phyloP scores from a whole-genome alignment of 345 rosid genomes.

The Eucalyptus guilfoylei region DNA sequence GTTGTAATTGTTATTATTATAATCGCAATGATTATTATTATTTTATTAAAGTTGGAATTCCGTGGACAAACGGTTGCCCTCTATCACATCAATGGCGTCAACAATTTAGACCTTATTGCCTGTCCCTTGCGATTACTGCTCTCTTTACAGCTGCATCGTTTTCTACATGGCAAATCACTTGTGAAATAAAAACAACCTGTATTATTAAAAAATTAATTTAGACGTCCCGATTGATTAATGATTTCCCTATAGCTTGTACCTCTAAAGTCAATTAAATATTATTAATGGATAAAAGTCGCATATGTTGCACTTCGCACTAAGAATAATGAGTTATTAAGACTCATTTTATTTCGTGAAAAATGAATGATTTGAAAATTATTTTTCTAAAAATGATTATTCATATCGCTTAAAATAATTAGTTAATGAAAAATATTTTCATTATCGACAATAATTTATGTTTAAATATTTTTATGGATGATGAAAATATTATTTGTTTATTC shows the following conservation, averaged over 20 bases:
- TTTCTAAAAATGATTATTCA: no score
- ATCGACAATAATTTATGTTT: no score
- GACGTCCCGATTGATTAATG: neutral
- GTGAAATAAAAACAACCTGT: neutral
- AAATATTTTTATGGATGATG: no score
- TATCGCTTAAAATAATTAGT: no score
- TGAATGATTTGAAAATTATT: no score
- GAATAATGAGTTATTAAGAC: neutral
- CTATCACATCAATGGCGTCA: neutral
- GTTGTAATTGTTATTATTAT: neutral
- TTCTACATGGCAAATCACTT: neutral
- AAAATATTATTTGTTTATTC: no score
- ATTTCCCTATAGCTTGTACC: neutral
- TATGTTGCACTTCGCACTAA: neutral
- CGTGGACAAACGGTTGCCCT: neutral
- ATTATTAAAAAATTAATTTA: neutral
- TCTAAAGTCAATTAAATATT: neutral
- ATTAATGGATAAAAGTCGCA: neutral
- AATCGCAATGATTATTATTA: neutral
- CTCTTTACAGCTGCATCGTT: neutral
- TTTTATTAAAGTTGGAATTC: neutral
- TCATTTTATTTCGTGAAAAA: rapidly evolving
- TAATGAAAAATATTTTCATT: no score
- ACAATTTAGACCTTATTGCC: neutral
- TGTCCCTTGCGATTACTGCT: neutral